These are phyloP conservation scores for Naematelia encephala DNA, from an alignment of 768 basidiomycete genomes.

Conservation along the genomic window DNA sequence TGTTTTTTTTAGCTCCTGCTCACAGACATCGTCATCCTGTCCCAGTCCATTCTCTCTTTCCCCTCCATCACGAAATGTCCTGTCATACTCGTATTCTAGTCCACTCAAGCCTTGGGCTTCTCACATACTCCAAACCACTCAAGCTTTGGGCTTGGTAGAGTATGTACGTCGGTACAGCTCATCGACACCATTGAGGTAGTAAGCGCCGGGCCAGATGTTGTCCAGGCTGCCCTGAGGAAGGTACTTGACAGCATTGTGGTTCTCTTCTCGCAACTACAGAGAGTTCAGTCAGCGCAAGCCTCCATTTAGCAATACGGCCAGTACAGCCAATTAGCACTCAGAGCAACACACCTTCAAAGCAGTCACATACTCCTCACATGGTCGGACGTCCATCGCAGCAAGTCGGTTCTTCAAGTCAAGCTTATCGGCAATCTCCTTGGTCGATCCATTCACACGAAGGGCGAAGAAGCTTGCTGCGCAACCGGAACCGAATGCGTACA, in stretches of 20 bases:
- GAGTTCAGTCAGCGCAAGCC: conserved; percentile 12
- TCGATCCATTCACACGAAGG: conserved; percentile 81
- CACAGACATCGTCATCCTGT: no score
- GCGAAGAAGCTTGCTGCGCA: conserved; percentile 94
- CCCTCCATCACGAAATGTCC: neutral
- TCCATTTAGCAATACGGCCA: conserved; percentile 2
- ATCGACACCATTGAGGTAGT: conserved; percentile 89
- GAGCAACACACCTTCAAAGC: conserved; percentile 57
- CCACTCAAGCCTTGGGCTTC: neutral
- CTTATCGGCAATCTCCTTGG: conserved; percentile 72
- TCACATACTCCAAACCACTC: neutral
- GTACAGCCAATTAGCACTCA: neutral
- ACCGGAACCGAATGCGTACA: conserved; percentile 97
- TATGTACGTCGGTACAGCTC: conserved; percentile 90
- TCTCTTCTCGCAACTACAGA: conserved; percentile 88
- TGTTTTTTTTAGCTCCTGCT: no score
- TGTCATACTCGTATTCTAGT: neutral
- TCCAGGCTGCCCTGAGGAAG: conserved; percentile 79
- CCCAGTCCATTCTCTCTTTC: neutral
- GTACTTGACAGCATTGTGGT: conserved; percentile 86
- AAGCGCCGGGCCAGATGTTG: conserved; percentile 90
- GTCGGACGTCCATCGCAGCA: conserved; percentile 80
- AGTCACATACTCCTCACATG: conserved; percentile 86
- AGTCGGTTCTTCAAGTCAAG: conserved; percentile 76
- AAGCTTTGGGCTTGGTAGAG: conserved; percentile 23